Base-by-base conservation (phyloP, 139 green algal species). In the Monoraphidium neglectum region DNA sequence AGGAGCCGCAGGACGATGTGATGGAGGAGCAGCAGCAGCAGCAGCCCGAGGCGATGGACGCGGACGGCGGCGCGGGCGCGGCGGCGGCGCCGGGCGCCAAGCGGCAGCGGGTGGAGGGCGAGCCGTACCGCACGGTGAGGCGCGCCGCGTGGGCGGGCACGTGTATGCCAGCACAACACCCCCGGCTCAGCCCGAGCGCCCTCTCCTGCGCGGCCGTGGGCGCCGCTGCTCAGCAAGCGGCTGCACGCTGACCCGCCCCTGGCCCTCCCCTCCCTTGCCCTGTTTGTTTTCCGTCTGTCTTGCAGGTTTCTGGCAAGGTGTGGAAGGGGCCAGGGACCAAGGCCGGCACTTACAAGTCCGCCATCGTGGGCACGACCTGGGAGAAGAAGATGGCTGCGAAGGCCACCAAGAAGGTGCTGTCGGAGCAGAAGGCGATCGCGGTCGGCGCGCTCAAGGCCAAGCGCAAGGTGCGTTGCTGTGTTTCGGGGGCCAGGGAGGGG, bases 261-360 rank as follows among this genome's bases (percentile, higher is more conserved):
- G n/a, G n/a, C n/a, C n/a, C n/a, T n/a, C n/a, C n/a, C n/a, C n/a
- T n/a, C n/a, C n/a, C n/a, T n/a, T n/a, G n/a, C n/a, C n/a, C n/a
- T n/a, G n/a, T n/a, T n/a, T n/a, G n/a, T n/a, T n/a, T n/a, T n/a
- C n/a, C n/a, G n/a, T n/a, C 5, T 12, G 4, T 10, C 2, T 4
- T 23, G 12, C 76, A 88, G 83, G 83, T 86, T 37, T 86, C 83
- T n/a, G 83, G 84, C 10, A 82, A 82, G 66, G 38, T 32, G 0
- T 89, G 84, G 84, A 89, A 89, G 77, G 64, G 33, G 12, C 67
- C 80, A 5, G 80, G 57, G 1, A 38, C 70, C 46, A 76, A 77
- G n/a, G 80, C 84, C 2, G 69, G 60, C 35, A 69, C 72, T 12
- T 67, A 84, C 30, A 86, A 84, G 74, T 76, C 75, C 26, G 53